Conservation (phyloP, 768 basidiomycete genomes). For the Pleurotus salmoneostramineus region DNA sequence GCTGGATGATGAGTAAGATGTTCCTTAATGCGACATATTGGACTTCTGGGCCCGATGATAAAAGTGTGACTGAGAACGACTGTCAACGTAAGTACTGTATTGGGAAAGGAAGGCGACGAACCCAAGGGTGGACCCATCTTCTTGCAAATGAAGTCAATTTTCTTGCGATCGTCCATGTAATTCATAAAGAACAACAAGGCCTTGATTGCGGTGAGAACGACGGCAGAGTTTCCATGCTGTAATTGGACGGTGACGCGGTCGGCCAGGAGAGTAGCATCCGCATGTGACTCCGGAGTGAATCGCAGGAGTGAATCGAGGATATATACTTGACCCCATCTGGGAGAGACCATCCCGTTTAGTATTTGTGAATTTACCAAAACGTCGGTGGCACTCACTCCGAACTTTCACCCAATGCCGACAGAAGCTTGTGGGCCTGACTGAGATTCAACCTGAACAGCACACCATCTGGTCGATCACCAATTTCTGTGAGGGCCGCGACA, state of each 20-base stretch:
- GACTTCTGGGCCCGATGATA: constrained; percentile 97
- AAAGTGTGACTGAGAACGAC: constrained; percentile 66
- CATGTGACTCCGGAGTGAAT: constrained; percentile 84
- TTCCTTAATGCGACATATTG: constrained; percentile 98
- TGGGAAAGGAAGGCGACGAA: constrained; percentile 24
- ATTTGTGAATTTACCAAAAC: background rate
- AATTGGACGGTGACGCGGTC: constrained; percentile 92
- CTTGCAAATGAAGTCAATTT: constrained; percentile 89
- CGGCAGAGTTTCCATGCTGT: constrained; percentile 98
- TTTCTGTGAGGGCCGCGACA: constrained; percentile 94
- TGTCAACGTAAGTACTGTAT: background rate
- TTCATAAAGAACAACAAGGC: constrained; percentile 96
- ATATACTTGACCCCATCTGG: constrained; percentile 98
- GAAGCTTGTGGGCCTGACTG: constrained; percentile 82
- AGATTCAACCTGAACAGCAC: constrained; percentile 90
- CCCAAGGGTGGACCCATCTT: constrained; percentile 99
- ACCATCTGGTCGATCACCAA: constrained; percentile 91
- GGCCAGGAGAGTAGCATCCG: constrained; percentile 92
- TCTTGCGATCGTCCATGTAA: constrained; percentile 88
- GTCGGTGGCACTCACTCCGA: constrained; percentile 74
- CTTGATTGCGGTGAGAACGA: constrained; percentile 98
- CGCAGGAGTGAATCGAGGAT: constrained; percentile 92
- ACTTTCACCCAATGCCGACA: constrained; percentile 90
- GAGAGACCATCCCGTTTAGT: constrained; percentile 10
- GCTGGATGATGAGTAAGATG: constrained; percentile 95